Conservation (phyloP, 164 flowering plant species). For the Protea cynaroides region DNA sequence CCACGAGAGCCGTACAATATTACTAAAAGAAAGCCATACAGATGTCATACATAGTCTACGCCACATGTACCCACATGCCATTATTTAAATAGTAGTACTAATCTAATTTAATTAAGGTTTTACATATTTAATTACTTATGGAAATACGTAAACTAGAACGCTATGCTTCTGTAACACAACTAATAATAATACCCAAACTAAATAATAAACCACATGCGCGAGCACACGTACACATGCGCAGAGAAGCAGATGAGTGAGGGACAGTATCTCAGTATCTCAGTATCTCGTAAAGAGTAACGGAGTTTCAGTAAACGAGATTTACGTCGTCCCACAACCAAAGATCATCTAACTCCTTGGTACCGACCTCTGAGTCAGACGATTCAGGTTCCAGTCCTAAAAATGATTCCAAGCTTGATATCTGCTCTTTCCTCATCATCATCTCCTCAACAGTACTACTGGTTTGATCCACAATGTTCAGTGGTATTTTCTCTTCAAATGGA, state of each 20-base stretch:
- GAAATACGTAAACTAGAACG: too few relatives aligned
- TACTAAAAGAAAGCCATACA: too few relatives aligned
- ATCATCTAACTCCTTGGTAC: slow-evolving; percentile 18
- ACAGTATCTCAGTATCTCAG: too few relatives aligned
- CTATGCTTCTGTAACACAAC: too few relatives aligned
- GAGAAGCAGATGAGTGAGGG: not conserved
- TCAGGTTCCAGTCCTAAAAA: slow-evolving; percentile 41
- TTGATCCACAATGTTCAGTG: not conserved
- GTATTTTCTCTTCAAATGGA: not conserved
- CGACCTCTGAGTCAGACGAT: not conserved
- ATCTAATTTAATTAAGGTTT: too few relatives aligned
- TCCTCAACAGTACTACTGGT: not conserved
- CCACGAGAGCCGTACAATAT: too few relatives aligned
- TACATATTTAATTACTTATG: too few relatives aligned
- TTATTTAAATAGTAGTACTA: too few relatives aligned
- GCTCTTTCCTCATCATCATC: slow-evolving; percentile 24
- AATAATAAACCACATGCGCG: too few relatives aligned
- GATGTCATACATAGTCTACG: too few relatives aligned
- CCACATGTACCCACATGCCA: too few relatives aligned
- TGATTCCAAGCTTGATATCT: slow-evolving; percentile 48
- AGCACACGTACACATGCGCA: not conserved
- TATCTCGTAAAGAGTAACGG: not conserved
- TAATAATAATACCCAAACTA: too few relatives aligned
- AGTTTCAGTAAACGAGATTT: not conserved
- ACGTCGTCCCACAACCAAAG: slow-evolving; percentile 38